Evolutionary conservation across 2,329 filamentous ascomycete genomes (phyloP), one percentile per base, ranked within the genome.

Genomic region (Trichoderma sp.): DNA sequence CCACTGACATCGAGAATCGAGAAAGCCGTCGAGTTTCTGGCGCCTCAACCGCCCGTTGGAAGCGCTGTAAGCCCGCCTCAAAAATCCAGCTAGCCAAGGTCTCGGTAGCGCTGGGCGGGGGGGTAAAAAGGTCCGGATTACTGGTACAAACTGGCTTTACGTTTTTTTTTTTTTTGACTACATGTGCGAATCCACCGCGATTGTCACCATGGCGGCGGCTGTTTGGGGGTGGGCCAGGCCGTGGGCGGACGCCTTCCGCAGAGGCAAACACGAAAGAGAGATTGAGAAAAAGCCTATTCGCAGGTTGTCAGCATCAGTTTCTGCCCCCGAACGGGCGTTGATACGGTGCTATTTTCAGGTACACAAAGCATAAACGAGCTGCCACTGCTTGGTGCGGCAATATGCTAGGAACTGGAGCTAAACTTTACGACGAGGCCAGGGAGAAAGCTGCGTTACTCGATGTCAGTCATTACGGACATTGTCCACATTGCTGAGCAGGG

Each of bases 151-250:
- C 31, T 29, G 55, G 40, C 64, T 47, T 59, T 14, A 14, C 13
- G 33, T 13, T 14, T 35, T 68, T 27, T 27, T 13, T 14, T 35
- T 68, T 27, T 27, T 27, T 53, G 64, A 43, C 33, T 35, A 37
- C 33, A 35, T 35, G 33, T 35, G 33, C 57, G 65, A 60, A 55
- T 55, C 65, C 65, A 68, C 65, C 40, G 65, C 57, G 21, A 33
- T 47, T 68, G 65, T 61, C 11, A 68, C 65, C 65, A 61, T 68
- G 47, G 27, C 65, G 65, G 65, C 47, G 65, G 57, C 37, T 55
- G 53, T 24, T 59, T 33, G 53, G 35, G n/a, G 16, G 57, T 27
- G 37, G 40, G 21, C 49, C 21, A 33, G 1, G 7, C 33, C 40
- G 24, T 64, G 49, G 40, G 61, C 47, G 40, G 29, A 59, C 31